Evolutionary conservation across 2,329 filamentous ascomycete genomes (phyloP), one percentile per base, ranked within the genome.

Genomic region (Fusarium buxicola): DNA sequence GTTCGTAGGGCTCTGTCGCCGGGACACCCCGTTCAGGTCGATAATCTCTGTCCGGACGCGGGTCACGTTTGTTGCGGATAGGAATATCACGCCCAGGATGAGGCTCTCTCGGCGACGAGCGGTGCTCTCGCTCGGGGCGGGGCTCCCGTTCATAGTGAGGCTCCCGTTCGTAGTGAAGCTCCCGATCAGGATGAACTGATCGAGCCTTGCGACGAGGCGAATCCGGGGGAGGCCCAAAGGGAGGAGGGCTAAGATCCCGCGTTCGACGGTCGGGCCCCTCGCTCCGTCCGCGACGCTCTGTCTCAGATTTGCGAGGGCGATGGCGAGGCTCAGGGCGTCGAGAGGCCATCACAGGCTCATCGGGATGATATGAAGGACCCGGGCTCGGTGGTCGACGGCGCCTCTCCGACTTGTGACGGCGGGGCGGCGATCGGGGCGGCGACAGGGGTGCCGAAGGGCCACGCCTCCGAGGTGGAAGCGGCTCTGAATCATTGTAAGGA

Each of bases 221-320:
- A 13, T 70, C 66, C 15, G 58, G 59, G 10, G 62, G 51, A 13
- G 65, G 55, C 10, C 63, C 58, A 21, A 67, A 56, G 2, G 60
- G 63, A 6, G 58, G 61, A 18, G 61, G 61, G 8, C 63, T 66
- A 4, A 60, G 57, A 2, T 59, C 62, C 31, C 66, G 59, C 8
- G n/a, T 31, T 24, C 52, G 40, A 12, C 58, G 60, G 15, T 60
- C 46, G 15, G 68, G 62, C 8, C 62, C 68, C 2, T 45, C 52
- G 34, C 68, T 70, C 6, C 66, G 66, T n/a, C 68, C 68, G 7
- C 68, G 68, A 18, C 47, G 53, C n/a, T 69, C 67, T 7, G 55
- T 18, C 7, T 69, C 64, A 18, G 58, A 34, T 43, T 48, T 60
- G 16, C 55, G 50, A 21, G 38, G 46, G 8, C 58, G 50, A 16